phyloP scores from a whole-genome alignment of 306 rosid genomes.

The Carpinus viminea region DNA sequence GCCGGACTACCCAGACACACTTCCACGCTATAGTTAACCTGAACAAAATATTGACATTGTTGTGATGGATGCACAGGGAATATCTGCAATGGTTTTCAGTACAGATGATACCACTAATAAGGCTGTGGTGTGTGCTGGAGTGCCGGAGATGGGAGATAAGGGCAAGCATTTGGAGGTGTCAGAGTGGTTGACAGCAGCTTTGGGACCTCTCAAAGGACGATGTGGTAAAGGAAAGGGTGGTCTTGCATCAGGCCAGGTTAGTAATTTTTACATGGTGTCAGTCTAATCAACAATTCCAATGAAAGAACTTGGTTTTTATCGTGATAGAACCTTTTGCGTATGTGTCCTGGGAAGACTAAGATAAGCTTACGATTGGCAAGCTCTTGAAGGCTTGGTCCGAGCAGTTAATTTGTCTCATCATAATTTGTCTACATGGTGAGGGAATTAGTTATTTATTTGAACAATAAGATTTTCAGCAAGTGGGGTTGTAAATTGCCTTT shows the following conservation, averaged over 20 bases:
- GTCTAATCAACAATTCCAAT: not conserved
- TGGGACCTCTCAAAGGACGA: slow-evolving; percentile 83
- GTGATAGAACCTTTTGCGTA: not conserved
- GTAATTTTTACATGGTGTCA: slow-evolving; percentile 4
- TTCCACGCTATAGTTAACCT: not conserved
- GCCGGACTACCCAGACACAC: not conserved
- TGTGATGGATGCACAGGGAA: slow-evolving; percentile 59
- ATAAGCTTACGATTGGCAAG: not conserved
- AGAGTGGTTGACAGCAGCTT: slow-evolving; percentile 80
- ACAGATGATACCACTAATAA: slow-evolving; percentile 77
- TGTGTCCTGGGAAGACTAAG: not conserved
- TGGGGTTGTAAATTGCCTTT: not conserved
- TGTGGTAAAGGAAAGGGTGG: slow-evolving; percentile 96
- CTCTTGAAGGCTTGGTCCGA: not conserved
- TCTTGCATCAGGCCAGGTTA: slow-evolving; percentile 96
- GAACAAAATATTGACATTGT: slow-evolving; percentile 26
- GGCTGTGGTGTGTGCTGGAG: slow-evolving; percentile 96
- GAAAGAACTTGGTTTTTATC: not conserved
- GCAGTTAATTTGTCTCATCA: not conserved
- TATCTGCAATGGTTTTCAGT: slow-evolving; percentile 92
- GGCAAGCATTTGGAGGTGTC: slow-evolving; percentile 70
- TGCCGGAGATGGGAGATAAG: slow-evolving; percentile 61
- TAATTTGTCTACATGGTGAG: not conserved
- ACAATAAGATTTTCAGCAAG: not conserved
- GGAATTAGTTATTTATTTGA: not conserved